Evolutionary conservation across 2,329 filamentous ascomycete species (phyloP).

Genomic region (Aspergillus brasiliensis): DNA sequence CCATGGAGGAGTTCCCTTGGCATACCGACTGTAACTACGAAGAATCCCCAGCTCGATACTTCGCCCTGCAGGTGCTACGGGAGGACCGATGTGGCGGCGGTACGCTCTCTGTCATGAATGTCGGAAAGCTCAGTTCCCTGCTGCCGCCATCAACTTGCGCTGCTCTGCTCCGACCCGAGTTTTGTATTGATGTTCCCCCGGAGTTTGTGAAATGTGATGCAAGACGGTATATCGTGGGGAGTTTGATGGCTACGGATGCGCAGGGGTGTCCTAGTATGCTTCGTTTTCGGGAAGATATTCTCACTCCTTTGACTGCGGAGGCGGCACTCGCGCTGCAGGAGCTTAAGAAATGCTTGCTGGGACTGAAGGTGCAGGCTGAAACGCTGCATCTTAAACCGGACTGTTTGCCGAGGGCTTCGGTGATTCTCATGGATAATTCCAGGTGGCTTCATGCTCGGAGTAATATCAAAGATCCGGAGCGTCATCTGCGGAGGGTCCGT

Average conservation of each 20-base stretch:
- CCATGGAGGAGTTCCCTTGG: slow-evolving; percentile 48
- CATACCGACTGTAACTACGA: slow-evolving; percentile 52
- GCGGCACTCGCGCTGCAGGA: too few species aligned
- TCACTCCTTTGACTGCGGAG: too few species aligned
- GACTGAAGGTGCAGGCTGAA: too few species aligned
- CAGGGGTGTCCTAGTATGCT: too few species aligned
- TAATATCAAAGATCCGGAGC: too few species aligned
- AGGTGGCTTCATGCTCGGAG: too few species aligned
- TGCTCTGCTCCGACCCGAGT: slow-evolving; percentile 31
- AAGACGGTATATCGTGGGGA: slow-evolving; percentile 22
- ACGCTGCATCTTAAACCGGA: too few species aligned
- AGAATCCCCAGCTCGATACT: slow-evolving; percentile 38
- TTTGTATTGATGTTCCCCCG: slow-evolving; percentile 34
- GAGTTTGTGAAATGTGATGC: slow-evolving; percentile 35
- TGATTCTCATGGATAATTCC: too few species aligned
- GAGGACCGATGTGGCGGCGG: slow-evolving; percentile 45
- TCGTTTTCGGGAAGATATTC: too few species aligned
- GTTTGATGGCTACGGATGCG: neutral
- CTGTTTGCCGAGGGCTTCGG: too few species aligned
- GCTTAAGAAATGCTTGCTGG: too few species aligned
- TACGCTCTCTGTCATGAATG: slow-evolving; percentile 43
- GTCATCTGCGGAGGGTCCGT: too few species aligned
- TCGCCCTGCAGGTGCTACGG: slow-evolving; percentile 48
- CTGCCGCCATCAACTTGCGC: slow-evolving; percentile 26
- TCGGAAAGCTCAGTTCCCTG: slow-evolving; percentile 27